Conservation (phyloP, 306 rosid genomes). For the Sechiopsis laciniata region DNA sequence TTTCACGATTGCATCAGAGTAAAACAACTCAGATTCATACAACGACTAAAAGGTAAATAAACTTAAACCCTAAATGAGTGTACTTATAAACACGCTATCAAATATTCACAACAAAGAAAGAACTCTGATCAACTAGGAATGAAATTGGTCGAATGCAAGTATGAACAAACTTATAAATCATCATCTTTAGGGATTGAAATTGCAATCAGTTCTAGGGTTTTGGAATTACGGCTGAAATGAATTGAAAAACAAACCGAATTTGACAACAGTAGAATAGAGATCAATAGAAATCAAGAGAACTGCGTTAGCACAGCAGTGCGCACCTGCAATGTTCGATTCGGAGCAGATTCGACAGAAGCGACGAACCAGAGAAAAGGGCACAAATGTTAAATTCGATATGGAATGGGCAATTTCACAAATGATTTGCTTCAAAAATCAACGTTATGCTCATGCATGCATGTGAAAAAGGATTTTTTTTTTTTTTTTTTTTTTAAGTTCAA, state of each 20-base stretch:
- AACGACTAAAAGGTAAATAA: not conserved
- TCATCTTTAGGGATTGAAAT: no score
- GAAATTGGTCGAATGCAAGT: no score
- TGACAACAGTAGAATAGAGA: not conserved
- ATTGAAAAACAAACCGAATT: not conserved
- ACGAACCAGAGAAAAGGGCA: not conserved
- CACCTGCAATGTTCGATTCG: slow-evolving; percentile 20
- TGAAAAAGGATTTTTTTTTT: no score
- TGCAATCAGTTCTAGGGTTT: slow-evolving; percentile 15
- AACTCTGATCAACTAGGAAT: not conserved
- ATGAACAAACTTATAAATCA: no score
- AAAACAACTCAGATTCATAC: not conserved
- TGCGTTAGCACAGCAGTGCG: not conserved
- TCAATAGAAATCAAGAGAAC: not conserved
- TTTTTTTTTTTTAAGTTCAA: no score
- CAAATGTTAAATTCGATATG: no score
- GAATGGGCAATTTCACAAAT: no score
- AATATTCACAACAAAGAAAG: not conserved
- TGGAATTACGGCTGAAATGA: not conserved
- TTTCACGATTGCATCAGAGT: not conserved
- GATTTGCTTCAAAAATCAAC: no score
- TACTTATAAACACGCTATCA: not conserved
- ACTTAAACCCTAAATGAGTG: not conserved
- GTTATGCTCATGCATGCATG: no score
- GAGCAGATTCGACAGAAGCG: not conserved